Percentiles rank a stretch among this genome's conserved stretches.
These are phyloP conservation scores for Leishmania tarentolae DNA, from an alignment of 208 protist species.

Conservation along the genomic window DNA sequence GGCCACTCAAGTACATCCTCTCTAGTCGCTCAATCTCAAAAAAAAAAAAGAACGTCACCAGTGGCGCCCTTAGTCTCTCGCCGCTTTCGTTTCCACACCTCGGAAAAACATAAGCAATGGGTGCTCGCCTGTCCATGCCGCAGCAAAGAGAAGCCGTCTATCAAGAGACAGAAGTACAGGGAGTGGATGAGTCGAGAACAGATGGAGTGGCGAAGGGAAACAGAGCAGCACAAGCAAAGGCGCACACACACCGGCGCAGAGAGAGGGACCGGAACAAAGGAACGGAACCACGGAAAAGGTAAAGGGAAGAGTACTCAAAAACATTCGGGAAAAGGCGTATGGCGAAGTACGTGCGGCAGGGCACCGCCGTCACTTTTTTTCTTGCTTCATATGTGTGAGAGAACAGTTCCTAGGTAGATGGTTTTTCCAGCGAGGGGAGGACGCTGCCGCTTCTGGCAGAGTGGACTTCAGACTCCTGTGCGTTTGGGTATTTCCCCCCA, in stretches of 20 bases:
- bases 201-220: constrained; percentile 5
- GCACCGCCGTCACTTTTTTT: neutral
- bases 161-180: neutral
- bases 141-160: neutral
- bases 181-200: neutral
- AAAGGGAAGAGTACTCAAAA: constrained; percentile 6
- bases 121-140: neutral
- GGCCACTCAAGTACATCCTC: neutral
- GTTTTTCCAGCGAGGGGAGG: neutral
- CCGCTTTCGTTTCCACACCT: neutral
- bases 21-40: neutral
- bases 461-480: neutral
- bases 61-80: neutral
- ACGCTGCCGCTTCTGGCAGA: neutral
- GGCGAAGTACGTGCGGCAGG: neutral
- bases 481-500: neutral
- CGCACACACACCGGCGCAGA: neutral
- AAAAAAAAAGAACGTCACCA: neutral
- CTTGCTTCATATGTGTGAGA: neutral
- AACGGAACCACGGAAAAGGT: neutral
- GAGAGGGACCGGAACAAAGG: neutral
- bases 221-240: neutral
- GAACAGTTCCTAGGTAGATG: neutral
- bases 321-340: neutral
- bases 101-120: neutral